Evolutionary conservation across 2,329 filamentous ascomycete species (phyloP).

Genomic region (Aschersonia sp.): DNA sequence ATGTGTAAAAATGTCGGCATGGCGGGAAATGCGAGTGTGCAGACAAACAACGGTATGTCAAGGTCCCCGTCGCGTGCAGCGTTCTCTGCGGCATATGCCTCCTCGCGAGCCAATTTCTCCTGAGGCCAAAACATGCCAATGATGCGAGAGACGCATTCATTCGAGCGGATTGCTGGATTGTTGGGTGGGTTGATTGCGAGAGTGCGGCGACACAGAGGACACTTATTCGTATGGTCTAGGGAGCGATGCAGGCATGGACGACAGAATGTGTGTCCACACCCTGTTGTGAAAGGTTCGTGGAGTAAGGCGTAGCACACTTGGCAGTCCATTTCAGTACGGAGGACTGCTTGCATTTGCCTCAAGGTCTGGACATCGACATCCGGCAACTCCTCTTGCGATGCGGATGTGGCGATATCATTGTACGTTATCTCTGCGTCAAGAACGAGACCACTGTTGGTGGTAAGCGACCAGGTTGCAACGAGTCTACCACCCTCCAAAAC

Average conservation of each 20-base stretch:
- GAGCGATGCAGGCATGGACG: constrained; percentile 62
- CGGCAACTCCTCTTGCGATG: constrained; percentile 12
- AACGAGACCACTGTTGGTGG: constrained; percentile 42
- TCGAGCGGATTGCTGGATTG: constrained; percentile 31
- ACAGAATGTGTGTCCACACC: constrained; percentile 84
- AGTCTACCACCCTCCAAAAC: constrained; percentile 43
- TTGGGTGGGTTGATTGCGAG: constrained; percentile 36
- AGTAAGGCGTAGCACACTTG: constrained; percentile 77
- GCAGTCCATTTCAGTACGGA: constrained; percentile 65
- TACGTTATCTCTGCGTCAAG: constrained; percentile 43
- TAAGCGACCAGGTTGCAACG: constrained; percentile 51
- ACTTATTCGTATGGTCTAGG: constrained; percentile 63
- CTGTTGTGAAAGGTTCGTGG: constrained; percentile 68
- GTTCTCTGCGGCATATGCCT: constrained; percentile 42
- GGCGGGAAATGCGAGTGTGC: constrained; percentile 64
- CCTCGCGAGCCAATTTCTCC: constrained; percentile 41
- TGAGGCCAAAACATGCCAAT: constrained; percentile 57
- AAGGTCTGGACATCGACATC: constrained; percentile 18
- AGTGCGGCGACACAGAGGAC: constrained; percentile 63
- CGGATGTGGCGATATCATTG: constrained; percentile 12
- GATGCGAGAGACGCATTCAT: constrained; percentile 47
- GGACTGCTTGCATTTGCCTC: constrained; percentile 42
- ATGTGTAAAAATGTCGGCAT: constrained; percentile 81
- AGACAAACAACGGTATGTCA: constrained; percentile 63
- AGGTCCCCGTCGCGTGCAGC: constrained; percentile 38